Evolutionary conservation across 768 basidiomycete species (phyloP), one percentile per base, ranked within the genome.

Genomic region (Pholiota conissans): DNA sequence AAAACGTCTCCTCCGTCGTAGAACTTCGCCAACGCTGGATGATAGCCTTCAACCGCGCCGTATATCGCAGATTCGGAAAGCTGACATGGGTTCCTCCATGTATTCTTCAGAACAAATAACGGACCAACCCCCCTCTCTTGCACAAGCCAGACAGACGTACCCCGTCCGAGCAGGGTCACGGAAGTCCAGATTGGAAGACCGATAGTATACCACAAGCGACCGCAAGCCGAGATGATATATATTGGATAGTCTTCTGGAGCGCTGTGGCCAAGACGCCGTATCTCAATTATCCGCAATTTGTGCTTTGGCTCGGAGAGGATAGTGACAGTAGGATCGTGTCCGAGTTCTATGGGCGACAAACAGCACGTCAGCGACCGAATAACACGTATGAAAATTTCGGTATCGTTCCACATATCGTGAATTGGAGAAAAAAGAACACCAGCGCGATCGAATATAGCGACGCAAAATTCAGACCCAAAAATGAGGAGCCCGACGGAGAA

Each of bases 391-490:
- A 73, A 67, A 4, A 60, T 59, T 11, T 60, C 49, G 3, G 56
- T 52, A 46, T 71, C 55, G 6, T 42, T 24, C 49, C 51, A 65
- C 59, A 73, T 68, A 49, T 71, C 60, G 46, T 56, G 60, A 26
- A 56, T 48, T 16, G 61, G 61, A 26, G 70, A 73, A 52, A 70
- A 56, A 7, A 50, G 39, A 30, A 68, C 66, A 8, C 72, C 72
- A 24, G 55, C 66, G 35, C 68, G 68, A 50, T 73, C 71, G 51
- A 69, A 71, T 37, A 72, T 69, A 14, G 58, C 69, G 37, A 73
- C 69, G 30, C 61, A 66, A 52, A 73, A 73, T 14, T 64, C 27
- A 13, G 54, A 52, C 8, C 71, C 70, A 24, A 63, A 71, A 49
- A 73, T 68, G 16, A 73, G 61, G 10, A 71, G 35, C 30, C 63